Evolutionary conservation across 2,329 filamentous ascomycete species (phyloP), one percentile per base, ranked within the genome.

Genomic region (Ceratocystis eucalypticola): DNA sequence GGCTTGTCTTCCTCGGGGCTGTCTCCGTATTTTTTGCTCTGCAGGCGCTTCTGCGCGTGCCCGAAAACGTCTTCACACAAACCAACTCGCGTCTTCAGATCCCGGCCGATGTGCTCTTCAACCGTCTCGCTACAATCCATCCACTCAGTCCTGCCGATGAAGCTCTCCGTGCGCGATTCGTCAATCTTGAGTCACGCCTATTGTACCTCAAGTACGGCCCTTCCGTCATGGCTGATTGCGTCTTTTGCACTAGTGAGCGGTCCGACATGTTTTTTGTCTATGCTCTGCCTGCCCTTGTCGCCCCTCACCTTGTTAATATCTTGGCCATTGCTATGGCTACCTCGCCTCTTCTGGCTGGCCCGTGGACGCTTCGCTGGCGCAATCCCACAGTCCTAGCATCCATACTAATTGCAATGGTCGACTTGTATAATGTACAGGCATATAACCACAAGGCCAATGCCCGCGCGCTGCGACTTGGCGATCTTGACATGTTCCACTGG

Each of bases 171-270:
- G 76, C 78, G 30, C 86, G 86, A 71, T 86, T 97, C 72, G 82
- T 84, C 70, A 87, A 83, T 68, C 77, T 87, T 65, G 85, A 90
- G 70, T 88, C 87, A 61, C 82, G 89, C 65, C 82, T 94, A 68
- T 79, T 96, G 6, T 97, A 96, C 77, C 80, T 95, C 64, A 85
- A 88, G 68, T 95, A 85, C 75, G 94, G 94, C 1, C 89, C 91
- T 0, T 80, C 83, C 44, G 84, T 87, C 7, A 74, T 97, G 46
- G 79, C 86, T 25, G 80, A 84, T 67, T 97, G 92, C 74, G 82
- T 84, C n/a, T 96, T 96, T 77, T 96, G 92, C 81, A 80, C 78
- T 63, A 77, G 84, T n/a, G 86, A 89, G 67, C 84, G 88, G 61
- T 81, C 84, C 4, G 79, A 78, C 46, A 84, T 82, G 53, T 96